Conservation (phyloP, 495 filamentous ascomycete species). For the Trichoderma virens region DNA sequence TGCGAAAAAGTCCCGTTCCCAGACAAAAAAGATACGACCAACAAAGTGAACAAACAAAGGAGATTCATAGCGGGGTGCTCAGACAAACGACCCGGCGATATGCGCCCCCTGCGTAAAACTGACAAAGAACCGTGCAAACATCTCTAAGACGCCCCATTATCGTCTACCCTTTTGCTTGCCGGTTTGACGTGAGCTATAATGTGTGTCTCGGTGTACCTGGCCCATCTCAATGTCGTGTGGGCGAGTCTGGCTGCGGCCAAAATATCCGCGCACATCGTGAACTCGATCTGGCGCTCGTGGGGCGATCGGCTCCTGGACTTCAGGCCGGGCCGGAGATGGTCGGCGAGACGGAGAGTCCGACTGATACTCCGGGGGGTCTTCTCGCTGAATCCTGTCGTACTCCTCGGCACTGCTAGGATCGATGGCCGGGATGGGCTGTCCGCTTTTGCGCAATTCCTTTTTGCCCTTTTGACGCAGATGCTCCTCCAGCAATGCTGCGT, state of each 20-base stretch:
- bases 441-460: slow-evolving; percentile 31
- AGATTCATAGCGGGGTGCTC: neutral
- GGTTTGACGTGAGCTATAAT: neutral
- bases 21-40: neutral
- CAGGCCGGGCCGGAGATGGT: slow-evolving; percentile 16
- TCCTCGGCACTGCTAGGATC: slow-evolving; percentile 37
- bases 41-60: neutral
- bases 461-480: slow-evolving; percentile 54
- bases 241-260: slow-evolving; percentile 28
- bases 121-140: neutral
- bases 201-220: neutral
- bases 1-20: neutral
- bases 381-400: slow-evolving; percentile 29
- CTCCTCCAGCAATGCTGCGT: slow-evolving; percentile 66
- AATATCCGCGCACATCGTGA: slow-evolving; percentile 23
- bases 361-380: slow-evolving; percentile 8
- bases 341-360: slow-evolving; percentile 8
- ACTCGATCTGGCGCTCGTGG: neutral
- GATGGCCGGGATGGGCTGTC: slow-evolving; percentile 22
- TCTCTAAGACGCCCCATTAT: neutral
- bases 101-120: neutral
- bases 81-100: neutral
- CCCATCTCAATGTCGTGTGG: slow-evolving; percentile 32
- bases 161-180: neutral
- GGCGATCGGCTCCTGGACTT: slow-evolving; percentile 13